phyloP scores from a whole-genome alignment of 2,329 filamentous ascomycete genomes.

The Knoxdaviesia capensis region DNA sequence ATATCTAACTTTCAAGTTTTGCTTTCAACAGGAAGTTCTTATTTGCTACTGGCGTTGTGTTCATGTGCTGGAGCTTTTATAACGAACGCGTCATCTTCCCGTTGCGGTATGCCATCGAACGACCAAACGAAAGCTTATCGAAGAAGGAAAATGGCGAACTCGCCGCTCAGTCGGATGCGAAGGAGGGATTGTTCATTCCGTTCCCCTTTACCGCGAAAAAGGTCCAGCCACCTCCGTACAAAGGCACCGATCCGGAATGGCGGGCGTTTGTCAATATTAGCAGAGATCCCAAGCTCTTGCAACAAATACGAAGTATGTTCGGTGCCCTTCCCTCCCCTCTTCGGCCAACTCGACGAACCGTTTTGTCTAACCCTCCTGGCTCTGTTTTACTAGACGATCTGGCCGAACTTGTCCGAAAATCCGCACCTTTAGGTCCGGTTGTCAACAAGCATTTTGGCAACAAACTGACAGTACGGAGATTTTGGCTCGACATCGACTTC shows the following conservation, averaged over 20 bases:
- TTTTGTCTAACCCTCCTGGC: conserved; percentile 1
- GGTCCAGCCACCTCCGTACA: conserved; percentile 28
- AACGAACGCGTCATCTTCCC: background rate
- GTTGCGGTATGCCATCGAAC: background rate
- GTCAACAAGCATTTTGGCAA: conserved; percentile 3
- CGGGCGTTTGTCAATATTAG: conserved; percentile 36
- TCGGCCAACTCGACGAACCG: background rate
- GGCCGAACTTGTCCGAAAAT: too few relatives aligned
- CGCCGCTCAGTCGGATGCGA: conserved; percentile 10
- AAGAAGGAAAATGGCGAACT: background rate
- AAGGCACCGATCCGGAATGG: conserved; percentile 42
- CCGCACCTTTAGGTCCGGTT: background rate
- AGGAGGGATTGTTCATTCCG: conserved; percentile 34
- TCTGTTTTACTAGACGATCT: too few relatives aligned
- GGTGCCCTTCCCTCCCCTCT: background rate
- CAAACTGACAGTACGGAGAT: too few relatives aligned
- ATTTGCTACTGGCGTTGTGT: background rate
- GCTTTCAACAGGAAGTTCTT: background rate
- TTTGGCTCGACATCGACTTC: too few relatives aligned
- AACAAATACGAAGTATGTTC: conserved; percentile 20
- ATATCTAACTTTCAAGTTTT: background rate
- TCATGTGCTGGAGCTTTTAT: background rate
- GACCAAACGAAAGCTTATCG: background rate
- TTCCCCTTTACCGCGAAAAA: conserved; percentile 36
- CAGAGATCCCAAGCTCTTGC: conserved; percentile 25